Percentiles rank a stretch among this genome's conserved stretches.
Evolutionary conservation across 345 rosid species (phyloP).

Genomic region (Melaleuca quinquenervia): DNA sequence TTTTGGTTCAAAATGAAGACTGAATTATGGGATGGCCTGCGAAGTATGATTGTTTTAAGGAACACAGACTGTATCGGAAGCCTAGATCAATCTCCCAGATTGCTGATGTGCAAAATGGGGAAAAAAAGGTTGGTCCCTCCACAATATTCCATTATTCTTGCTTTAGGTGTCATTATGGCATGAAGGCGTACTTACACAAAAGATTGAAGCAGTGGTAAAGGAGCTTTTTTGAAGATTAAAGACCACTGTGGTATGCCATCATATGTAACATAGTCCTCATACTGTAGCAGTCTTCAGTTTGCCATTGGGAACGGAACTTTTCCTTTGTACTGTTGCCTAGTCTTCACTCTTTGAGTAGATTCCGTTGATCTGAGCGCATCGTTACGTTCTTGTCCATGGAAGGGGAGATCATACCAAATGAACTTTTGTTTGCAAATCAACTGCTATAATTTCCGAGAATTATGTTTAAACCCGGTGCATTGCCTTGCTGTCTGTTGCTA

Average conservation of each 20-base stretch:
- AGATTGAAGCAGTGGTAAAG: neutral
- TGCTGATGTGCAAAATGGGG: neutral
- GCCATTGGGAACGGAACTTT: neutral
- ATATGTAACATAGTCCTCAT: neutral
- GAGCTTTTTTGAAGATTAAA: neutral
- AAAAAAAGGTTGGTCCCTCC: neutral
- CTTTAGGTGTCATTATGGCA: neutral
- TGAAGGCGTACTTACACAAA: neutral
- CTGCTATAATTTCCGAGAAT: neutral
- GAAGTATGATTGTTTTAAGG: neutral
- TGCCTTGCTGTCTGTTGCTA: neutral
- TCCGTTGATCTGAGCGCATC: neutral
- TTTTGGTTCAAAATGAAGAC: conserved; percentile 34
- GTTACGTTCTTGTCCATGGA: neutral
- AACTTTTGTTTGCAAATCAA: neutral
- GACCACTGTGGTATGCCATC: neutral
- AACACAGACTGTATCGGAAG: neutral
- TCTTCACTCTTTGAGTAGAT: neutral
- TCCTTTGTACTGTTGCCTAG: neutral
- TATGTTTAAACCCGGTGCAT: neutral
- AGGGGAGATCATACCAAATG: neutral
- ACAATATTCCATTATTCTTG: neutral
- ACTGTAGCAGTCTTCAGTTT: neutral
- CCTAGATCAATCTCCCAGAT: neutral
- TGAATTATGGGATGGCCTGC: neutral